Conservation (phyloP, 2,329 filamentous ascomycete species). For the Cordyceps tenuipes region DNA sequence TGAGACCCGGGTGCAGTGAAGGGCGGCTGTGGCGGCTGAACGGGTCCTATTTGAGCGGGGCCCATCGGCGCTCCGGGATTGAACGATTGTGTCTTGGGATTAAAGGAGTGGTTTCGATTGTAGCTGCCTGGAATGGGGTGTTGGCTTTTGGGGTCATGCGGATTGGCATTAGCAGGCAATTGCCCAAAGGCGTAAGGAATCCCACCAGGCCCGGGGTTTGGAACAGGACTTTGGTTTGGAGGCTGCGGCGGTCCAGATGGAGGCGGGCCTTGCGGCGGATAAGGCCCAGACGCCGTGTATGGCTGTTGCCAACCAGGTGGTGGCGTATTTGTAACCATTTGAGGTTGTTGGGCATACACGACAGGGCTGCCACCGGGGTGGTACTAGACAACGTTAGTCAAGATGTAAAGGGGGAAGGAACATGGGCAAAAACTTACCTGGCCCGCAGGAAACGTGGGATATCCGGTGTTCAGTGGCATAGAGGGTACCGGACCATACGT, state of each 20-base stretch:
- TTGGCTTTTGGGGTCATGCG: constrained; percentile 64
- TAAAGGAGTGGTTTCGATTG: constrained; percentile 72
- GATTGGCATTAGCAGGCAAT: constrained; percentile 59
- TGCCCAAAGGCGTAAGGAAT: constrained; percentile 71
- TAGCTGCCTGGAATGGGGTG: constrained; percentile 81
- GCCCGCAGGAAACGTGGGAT: constrained; percentile 35
- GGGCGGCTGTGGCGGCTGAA: constrained; percentile 38
- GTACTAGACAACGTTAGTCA: constrained; percentile 19
- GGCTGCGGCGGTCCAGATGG: constrained; percentile 20
- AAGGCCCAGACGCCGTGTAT: constrained; percentile 23
- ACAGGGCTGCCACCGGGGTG: constrained; percentile 27
- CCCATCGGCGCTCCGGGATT: constrained; percentile 54
- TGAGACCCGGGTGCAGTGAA: constrained; percentile 42
- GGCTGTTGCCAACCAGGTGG: constrained; percentile 31
- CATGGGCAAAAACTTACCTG: constrained; percentile 30
- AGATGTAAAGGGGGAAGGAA: not conserved
- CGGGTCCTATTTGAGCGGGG: constrained; percentile 40
- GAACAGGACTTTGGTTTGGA: constrained; percentile 15
- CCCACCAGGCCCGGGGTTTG: constrained; percentile 20
- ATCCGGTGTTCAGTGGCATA: constrained; percentile 30
- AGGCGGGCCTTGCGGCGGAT: constrained; percentile 19
- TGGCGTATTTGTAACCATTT: constrained; percentile 22
- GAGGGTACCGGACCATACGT: constrained; percentile 35
- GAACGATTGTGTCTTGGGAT: constrained; percentile 89
- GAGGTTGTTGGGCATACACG: constrained; percentile 28